These are phyloP conservation scores for Pulveroboletus sp. DNA, from an alignment of 768 basidiomycete genomes.

Conservation along the genomic window DNA sequence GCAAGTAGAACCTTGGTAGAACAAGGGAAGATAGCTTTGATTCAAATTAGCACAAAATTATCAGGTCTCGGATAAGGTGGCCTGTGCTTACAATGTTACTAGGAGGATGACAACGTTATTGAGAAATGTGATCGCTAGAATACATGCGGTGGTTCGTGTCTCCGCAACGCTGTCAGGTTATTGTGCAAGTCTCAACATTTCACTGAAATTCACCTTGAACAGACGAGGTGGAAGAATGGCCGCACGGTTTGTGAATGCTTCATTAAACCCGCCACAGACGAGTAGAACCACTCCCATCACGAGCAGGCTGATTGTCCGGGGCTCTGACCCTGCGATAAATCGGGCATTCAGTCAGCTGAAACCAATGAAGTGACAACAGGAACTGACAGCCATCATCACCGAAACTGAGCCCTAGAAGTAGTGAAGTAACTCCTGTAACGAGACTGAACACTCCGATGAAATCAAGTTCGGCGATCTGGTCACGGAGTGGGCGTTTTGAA, in stretches of 20 bases:
- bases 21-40: slow-evolving; percentile 61
- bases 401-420: no score
- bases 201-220: slow-evolving; percentile 49
- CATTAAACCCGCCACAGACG: slow-evolving; percentile 50
- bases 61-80: neutral
- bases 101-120: slow-evolving; percentile 61
- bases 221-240: slow-evolving; percentile 73
- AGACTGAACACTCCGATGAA: no score
- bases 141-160: slow-evolving; percentile 65
- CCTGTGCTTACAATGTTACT: slow-evolving; percentile 26
- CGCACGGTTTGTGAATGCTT: slow-evolving; percentile 55
- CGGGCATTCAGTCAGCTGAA: neutral
- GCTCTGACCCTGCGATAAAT: slow-evolving; percentile 44
- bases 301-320: slow-evolving; percentile 55
- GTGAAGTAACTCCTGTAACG: no score
- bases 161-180: slow-evolving; percentile 20
- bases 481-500: no score
- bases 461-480: no score
- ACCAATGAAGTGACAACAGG: neutral
- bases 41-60: neutral
- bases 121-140: slow-evolving; percentile 56
- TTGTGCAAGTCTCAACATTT: neutral
- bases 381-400: slow-evolving; percentile 58
- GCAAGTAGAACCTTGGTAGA: slow-evolving; percentile 49
- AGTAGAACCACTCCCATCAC: slow-evolving; percentile 51